A percentile compares a stretch with the other conserved stretches of the same genome.
phyloP scores from a whole-genome alignment of 2,329 filamentous ascomycete species.

The Seiridium cupressi region DNA sequence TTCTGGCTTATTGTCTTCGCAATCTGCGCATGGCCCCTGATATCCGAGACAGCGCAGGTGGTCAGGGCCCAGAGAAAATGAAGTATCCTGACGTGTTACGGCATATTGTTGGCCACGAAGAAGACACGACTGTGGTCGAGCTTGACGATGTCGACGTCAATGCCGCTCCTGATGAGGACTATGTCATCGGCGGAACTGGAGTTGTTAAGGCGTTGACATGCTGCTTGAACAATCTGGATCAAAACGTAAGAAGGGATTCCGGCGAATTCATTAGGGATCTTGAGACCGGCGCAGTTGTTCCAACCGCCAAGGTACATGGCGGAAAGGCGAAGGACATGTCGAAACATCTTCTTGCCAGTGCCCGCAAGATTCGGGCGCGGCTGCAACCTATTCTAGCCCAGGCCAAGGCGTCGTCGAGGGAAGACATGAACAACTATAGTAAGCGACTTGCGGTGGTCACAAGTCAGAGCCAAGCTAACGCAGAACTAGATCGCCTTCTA shows the following conservation, averaged over 20 bases:
- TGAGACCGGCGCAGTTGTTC: constrained; percentile 47
- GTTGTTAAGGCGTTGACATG: constrained; percentile 93
- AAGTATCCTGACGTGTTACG: constrained; percentile 77
- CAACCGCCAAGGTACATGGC: constrained; percentile 37
- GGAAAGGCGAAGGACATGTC: constrained; percentile 88
- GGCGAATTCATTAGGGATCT: constrained; percentile 52
- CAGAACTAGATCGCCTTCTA: constrained; percentile 63
- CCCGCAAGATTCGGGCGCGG: constrained; percentile 81
- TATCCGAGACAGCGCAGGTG: constrained; percentile 27
- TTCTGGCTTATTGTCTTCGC: constrained; percentile 89
- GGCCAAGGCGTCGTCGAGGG: constrained; percentile 64
- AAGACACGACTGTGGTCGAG: constrained; percentile 41
- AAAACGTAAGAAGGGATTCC: constrained; percentile 56
- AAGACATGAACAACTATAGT: constrained; percentile 74
- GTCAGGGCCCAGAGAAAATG: constrained; percentile 30
- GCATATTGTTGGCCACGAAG: constrained; percentile 77
- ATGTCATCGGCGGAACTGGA: constrained; percentile 92
- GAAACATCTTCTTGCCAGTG: constrained; percentile 82
- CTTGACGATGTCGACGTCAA: constrained; percentile 58
- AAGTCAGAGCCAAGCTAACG: constrained; percentile 21
- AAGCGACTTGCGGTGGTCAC: constrained; percentile 35
- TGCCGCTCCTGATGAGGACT: constrained; percentile 82
- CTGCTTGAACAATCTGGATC: constrained; percentile 77
- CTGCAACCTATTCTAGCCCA: constrained; percentile 81
- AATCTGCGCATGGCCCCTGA: constrained; percentile 81